Evolutionary conservation across 2,329 filamentous ascomycete genomes (phyloP), one percentile per base, ranked within the genome.

Genomic region (Tolypocladium sp.): DNA sequence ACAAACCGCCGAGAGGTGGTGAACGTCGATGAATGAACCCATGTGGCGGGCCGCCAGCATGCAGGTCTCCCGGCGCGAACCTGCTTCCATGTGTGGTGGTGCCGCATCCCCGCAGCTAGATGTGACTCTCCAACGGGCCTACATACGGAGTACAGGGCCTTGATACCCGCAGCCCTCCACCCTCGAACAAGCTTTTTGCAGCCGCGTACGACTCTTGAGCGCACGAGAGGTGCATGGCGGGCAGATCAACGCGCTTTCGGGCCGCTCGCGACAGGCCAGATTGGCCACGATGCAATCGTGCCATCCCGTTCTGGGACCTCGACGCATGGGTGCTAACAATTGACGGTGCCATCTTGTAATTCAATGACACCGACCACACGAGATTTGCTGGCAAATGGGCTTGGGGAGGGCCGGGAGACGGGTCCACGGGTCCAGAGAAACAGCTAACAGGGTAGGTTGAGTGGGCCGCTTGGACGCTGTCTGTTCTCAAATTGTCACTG

Each of bases 291-390:
- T 71, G 68, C 60, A 61, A 71, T 68, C 62, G 65, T 70, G 62
- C 59, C 68, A 69, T 71, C 67, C 66, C 65, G 66, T 64, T 67
- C 63, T 57, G 59, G 65, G 63, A 63, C 65, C 56, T 62, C 61
- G 58, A 62, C 63, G 63, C 66, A 69, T 67, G 66, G 61, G 64
- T 57, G 56, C 54, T 63, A 52, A 63, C 3, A 12, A 1, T 30
- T 30, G 15, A 51, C 25, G 46, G 15, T 17, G 27, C 25, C 25
- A 17, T 20, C 7, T 17, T 49, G 46, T 51, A 5, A n/a, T 35
- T 8, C 15, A 33, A 9, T 51, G 46, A 22, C 25, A 20, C 17
- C 27, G 27, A 4, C 15, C 17, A n/a, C 15, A 6, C 30, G 10
- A 22, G 30, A 33, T n/a, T 35, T n/a, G 49, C 27, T n/a, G 9